phyloP scores from a whole-genome alignment of 2,329 filamentous ascomycete species.

The Grosmannia huntii region DNA sequence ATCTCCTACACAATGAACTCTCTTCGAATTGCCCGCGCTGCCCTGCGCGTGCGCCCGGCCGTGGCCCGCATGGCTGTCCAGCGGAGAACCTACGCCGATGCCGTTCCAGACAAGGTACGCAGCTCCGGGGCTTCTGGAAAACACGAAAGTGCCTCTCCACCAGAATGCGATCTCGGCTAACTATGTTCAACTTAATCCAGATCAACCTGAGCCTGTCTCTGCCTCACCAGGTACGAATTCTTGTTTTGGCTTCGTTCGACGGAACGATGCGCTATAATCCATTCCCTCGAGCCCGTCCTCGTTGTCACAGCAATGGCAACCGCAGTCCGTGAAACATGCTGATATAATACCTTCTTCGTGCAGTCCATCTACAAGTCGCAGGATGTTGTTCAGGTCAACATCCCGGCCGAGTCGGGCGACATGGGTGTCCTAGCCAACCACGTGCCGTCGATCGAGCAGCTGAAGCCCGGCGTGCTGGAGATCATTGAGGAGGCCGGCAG shows the following conservation, averaged over 20 bases:
- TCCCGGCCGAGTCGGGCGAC: slow-evolving; percentile 93
- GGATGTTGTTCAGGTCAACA: slow-evolving; percentile 88
- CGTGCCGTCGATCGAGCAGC: slow-evolving; percentile 96
- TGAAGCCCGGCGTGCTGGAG: slow-evolving; percentile 93
- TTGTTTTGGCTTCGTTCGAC: not conserved
- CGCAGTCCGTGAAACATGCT: not conserved
- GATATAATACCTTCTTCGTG: slow-evolving; percentile 13
- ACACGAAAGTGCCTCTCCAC: not conserved
- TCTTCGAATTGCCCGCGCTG: slow-evolving; percentile 81
- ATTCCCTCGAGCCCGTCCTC: not conserved
- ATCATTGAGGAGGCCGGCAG: slow-evolving; percentile 82
- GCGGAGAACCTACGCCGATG: slow-evolving; percentile 85
- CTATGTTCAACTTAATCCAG: slow-evolving; percentile 21
- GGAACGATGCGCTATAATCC: slow-evolving; percentile 25
- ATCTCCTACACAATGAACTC: slow-evolving; percentile 61
- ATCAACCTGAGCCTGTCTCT: slow-evolving; percentile 98
- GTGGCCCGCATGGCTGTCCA: slow-evolving; percentile 64
- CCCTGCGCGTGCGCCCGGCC: slow-evolving; percentile 70
- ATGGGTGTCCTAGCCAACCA: slow-evolving; percentile 99
- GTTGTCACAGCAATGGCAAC: not conserved
- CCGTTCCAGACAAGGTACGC: slow-evolving; percentile 62
- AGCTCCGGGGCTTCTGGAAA: not conserved
- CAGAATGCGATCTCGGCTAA: not conserved
- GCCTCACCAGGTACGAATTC: slow-evolving; percentile 84
- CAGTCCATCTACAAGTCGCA: slow-evolving; percentile 59